phyloP scores from a whole-genome alignment of 805 yeast species.

The Ogataea chonburiensis region DNA sequence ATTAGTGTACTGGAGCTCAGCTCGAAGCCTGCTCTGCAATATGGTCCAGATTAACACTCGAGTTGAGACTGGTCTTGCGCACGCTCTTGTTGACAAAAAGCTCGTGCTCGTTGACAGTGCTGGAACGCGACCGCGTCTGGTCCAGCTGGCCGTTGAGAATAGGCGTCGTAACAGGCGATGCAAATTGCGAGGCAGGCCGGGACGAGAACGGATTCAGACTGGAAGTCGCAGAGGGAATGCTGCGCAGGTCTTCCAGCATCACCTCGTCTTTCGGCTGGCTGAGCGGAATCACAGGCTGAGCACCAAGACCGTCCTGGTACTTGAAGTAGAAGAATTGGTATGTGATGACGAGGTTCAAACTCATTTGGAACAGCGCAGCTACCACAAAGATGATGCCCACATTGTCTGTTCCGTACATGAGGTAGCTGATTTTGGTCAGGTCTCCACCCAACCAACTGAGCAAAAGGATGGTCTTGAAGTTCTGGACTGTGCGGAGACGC shows the following conservation, averaged over 20 bases:
- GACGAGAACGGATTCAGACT: constrained; percentile 13
- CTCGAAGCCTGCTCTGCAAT: constrained; percentile 4
- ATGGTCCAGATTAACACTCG: constrained; percentile 8
- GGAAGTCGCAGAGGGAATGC: constrained; percentile 8
- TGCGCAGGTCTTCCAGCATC: constrained; percentile 5
- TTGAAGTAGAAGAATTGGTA: constrained; percentile 69
- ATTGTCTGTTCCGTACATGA: constrained; percentile 72
- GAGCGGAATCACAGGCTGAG: constrained; percentile 4
- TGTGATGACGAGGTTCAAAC: constrained; percentile 68
- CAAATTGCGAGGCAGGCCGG: constrained; percentile 5
- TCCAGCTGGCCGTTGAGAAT: constrained; percentile 14
- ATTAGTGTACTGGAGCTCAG: no score
- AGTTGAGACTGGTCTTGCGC: constrained; percentile 14
- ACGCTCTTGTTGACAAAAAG: constrained; percentile 5
- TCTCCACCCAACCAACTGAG: constrained; percentile 92
- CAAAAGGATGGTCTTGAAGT: constrained; percentile 72
- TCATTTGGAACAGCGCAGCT: constrained; percentile 78
- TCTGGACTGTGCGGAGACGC: constrained; percentile 66
- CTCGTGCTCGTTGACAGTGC: constrained; percentile 26
- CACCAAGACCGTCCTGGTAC: constrained; percentile 21
- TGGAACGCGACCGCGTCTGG: constrained; percentile 22
- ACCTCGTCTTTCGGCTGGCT: constrained; percentile 3
- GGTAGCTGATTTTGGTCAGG: constrained; percentile 68
- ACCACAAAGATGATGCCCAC: constrained; percentile 62
- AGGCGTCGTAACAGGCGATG: constrained; percentile 17